phyloP scores from a whole-genome alignment of 352 stramenopile genomes.

The Globisporangium rhizosaccharum region DNA sequence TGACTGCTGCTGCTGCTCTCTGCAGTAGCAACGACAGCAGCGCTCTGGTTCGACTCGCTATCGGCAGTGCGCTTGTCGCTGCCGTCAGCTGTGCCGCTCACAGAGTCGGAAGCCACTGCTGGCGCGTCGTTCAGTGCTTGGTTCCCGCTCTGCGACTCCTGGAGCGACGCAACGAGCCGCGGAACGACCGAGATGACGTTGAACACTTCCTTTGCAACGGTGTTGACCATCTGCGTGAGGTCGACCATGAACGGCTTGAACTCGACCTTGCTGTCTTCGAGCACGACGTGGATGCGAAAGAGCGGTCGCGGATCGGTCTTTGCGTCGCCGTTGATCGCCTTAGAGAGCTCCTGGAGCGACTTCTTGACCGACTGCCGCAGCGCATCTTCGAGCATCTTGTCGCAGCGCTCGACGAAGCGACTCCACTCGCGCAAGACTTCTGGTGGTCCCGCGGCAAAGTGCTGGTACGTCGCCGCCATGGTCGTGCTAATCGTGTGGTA shows the following conservation, averaged over 20 bases:
- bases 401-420: constrained; percentile 85
- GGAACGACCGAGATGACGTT: constrained; percentile 90
- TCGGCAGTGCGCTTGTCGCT: neutral
- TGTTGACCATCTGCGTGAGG: constrained; percentile 93
- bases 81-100: too few species aligned
- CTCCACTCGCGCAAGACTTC: constrained; percentile 93
- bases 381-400: constrained; percentile 89
- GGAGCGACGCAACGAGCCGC: constrained; percentile 62
- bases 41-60: constrained; percentile 5
- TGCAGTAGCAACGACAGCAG: neutral
- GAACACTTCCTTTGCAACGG: constrained; percentile 94
- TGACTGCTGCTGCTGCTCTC: neutral
- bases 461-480: constrained; percentile 89
- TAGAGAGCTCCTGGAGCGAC: constrained; percentile 92
- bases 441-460: constrained; percentile 85
- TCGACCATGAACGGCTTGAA: constrained; percentile 93
- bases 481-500: constrained; percentile 86
- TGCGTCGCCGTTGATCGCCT: constrained; percentile 92
- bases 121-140: constrained; percentile 14
- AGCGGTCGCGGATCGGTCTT: constrained; percentile 90
- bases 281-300: constrained; percentile 91
- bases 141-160: constrained; percentile 16
- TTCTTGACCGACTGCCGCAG: constrained; percentile 91
- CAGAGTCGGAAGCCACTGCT: neutral
- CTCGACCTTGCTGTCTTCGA: constrained; percentile 91